Percentiles rank a stretch among this genome's conserved stretches.
phyloP scores from a whole-genome alignment of 768 basidiomycete species.

The Pleurotus giganteus region DNA sequence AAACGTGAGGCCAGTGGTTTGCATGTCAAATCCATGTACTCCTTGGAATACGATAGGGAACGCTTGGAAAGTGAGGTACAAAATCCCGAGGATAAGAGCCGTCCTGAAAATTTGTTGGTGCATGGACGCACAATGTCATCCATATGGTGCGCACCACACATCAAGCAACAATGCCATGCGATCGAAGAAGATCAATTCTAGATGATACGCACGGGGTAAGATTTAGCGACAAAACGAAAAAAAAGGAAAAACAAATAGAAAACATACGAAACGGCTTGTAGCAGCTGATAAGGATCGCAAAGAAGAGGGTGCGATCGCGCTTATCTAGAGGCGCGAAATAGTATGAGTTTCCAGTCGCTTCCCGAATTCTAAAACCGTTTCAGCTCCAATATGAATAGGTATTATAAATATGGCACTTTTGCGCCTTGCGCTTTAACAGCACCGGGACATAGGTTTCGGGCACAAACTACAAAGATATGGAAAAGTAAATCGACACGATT shows the following conservation, averaged over 20 bases:
- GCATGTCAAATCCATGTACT: constrained; percentile 46
- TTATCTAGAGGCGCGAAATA: constrained; percentile 64
- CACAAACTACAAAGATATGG: constrained; percentile 40
- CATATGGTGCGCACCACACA: constrained; percentile 48
- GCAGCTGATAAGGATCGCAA: constrained; percentile 56
- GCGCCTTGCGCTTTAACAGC: constrained; percentile 59
- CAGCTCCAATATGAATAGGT: too few species aligned
- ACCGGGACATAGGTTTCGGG: constrained; percentile 73
- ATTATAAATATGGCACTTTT: constrained; percentile 30
- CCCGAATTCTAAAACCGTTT: constrained; percentile 62
- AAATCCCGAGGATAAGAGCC: constrained; percentile 52
- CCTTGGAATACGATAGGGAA: constrained; percentile 52
- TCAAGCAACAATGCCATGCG: constrained; percentile 76
- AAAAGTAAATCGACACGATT: background rate
- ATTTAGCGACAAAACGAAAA: background rate
- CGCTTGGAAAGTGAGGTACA: constrained; percentile 66
- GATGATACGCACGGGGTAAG: background rate
- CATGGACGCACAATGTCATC: constrained; percentile 32
- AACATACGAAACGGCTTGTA: constrained; percentile 70
- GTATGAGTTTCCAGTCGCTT: constrained; percentile 47
- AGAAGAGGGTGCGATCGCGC: constrained; percentile 38
- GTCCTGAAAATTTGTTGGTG: constrained; percentile 56
- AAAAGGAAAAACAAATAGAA: background rate
- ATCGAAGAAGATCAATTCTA: constrained; percentile 64
- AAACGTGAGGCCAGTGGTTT: constrained; percentile 55